phyloP scores from a whole-genome alignment of 2,329 filamentous ascomycete species.

The Penicillium rolfsii region DNA sequence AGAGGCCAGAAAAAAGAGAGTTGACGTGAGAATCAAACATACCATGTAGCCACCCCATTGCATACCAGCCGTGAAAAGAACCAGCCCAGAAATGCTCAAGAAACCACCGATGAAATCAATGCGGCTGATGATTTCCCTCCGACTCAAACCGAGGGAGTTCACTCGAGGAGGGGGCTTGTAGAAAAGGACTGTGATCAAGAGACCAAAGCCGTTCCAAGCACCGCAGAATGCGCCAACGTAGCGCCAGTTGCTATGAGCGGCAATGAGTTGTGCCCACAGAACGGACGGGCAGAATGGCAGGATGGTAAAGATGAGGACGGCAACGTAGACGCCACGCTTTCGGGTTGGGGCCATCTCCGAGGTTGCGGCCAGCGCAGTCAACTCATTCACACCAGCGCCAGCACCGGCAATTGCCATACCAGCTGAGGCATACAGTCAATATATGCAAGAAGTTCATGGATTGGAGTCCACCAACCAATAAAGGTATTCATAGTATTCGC shows the following conservation, averaged over 20 bases:
- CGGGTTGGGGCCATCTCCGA: conserved; percentile 68
- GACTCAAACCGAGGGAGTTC: conserved; percentile 45
- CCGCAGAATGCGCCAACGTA: conserved; percentile 49
- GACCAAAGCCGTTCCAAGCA: conserved; percentile 48
- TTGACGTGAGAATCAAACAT: conserved; percentile 11
- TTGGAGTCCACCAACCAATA: conserved; percentile 54
- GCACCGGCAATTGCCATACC: conserved; percentile 64
- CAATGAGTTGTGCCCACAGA: conserved; percentile 63
- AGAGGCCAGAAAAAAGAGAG: conserved; percentile 4
- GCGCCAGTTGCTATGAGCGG: conserved; percentile 50
- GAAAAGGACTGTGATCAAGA: conserved; percentile 48
- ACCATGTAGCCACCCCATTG: conserved; percentile 57
- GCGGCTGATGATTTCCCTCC: conserved; percentile 46
- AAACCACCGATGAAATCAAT: conserved; percentile 57
- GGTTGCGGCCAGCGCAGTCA: conserved; percentile 69
- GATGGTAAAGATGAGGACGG: conserved; percentile 63
- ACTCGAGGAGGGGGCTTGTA: conserved; percentile 52
- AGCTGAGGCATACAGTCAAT: conserved; percentile 35
- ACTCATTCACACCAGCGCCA: conserved; percentile 69
- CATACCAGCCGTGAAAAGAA: conserved; percentile 54
- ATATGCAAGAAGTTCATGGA: conserved; percentile 15
- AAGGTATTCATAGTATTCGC: conserved; percentile 63
- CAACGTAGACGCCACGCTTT: conserved; percentile 67
- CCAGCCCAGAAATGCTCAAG: conserved; percentile 53
- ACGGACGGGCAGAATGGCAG: conserved; percentile 66